A percentile compares a stretch with the other conserved stretches of the same genome.
Conservation (phyloP, 257 asterid species). For the Parsonsia alboflavescens region DNA sequence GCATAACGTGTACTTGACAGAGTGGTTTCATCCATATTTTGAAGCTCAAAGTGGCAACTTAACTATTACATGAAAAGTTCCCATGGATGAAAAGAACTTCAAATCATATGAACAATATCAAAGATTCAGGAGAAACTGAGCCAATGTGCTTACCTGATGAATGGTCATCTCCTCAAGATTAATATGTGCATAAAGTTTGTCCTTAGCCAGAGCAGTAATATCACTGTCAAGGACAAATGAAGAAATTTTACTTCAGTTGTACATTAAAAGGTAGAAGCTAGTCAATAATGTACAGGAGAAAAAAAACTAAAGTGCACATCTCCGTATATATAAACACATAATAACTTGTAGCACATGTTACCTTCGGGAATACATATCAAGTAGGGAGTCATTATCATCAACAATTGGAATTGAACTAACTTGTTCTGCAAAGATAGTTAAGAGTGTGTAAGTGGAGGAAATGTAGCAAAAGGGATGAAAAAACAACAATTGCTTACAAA, state of each 20-base stretch:
- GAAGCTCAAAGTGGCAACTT: not conserved
- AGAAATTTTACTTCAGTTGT: constrained; percentile 1
- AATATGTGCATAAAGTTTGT: constrained; percentile 64
- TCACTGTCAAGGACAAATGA: constrained; percentile 54
- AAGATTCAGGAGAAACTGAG: not conserved
- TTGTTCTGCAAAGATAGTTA: constrained; percentile 51
- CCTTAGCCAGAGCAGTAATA: constrained; percentile 89
- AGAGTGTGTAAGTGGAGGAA: not conserved
- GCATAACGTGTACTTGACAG: not conserved
- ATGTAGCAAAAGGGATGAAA: not conserved
- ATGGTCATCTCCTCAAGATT: constrained; percentile 80
- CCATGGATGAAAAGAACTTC: not conserved
- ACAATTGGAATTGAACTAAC: constrained; percentile 91
- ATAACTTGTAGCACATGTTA: constrained; percentile 23
- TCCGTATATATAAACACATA: not conserved
- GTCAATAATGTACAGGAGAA: not conserved
- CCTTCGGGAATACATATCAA: constrained; percentile 93
- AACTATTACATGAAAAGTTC: not conserved
- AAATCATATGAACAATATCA: not conserved
- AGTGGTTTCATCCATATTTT: not conserved
- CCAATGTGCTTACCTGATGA: constrained; percentile 49
- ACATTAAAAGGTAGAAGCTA: not conserved
- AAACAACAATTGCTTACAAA: no score
- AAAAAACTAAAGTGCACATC: not conserved
- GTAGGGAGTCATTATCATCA: constrained; percentile 81